Evolutionary conservation across 2,329 filamentous ascomycete genomes (phyloP).

Genomic region (Beauveria sp.): DNA sequence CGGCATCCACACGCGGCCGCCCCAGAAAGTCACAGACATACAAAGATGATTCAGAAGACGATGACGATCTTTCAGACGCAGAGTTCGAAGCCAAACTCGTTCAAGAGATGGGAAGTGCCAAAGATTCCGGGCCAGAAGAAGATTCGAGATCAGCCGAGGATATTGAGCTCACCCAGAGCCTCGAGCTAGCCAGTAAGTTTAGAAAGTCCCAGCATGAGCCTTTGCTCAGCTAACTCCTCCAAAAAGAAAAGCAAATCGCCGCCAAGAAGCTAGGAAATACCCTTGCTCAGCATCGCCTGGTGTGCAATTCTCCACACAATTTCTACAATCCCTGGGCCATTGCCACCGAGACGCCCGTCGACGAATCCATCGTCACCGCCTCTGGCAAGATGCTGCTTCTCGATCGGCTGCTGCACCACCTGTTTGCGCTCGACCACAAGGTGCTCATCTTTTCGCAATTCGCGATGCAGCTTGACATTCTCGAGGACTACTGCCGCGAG

Average conservation of each 20-base stretch:
- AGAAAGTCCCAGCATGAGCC: no score
- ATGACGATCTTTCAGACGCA: slow-evolving; percentile 64
- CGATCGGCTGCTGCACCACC: slow-evolving; percentile 70
- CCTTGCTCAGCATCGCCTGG: slow-evolving; percentile 81
- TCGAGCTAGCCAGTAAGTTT: slow-evolving; percentile 66
- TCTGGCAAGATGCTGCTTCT: slow-evolving; percentile 96
- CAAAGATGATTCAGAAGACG: slow-evolving; percentile 51
- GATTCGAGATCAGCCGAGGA: slow-evolving; percentile 46
- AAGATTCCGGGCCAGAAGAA: slow-evolving; percentile 27
- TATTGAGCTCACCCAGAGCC: slow-evolving; percentile 54
- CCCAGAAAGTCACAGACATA: slow-evolving; percentile 42
- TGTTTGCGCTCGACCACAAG: slow-evolving; percentile 74
- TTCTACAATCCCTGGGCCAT: slow-evolving; percentile 87
- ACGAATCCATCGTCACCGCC: slow-evolving; percentile 75
- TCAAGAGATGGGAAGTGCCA: slow-evolving; percentile 44
- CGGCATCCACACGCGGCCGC: slow-evolving; percentile 47
- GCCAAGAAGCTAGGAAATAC: slow-evolving; percentile 91
- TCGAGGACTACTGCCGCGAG: slow-evolving; percentile 75
- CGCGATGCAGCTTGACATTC: slow-evolving; percentile 84
- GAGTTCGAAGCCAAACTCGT: slow-evolving; percentile 77
- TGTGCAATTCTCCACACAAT: slow-evolving; percentile 91
- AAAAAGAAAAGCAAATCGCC: slow-evolving; percentile 68
- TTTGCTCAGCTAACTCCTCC: no score
- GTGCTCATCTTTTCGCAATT: slow-evolving; percentile 96
- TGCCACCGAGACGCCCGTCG: slow-evolving; percentile 51